Base-by-base conservation (phyloP, 768 basidiomycete genomes). In the Mycena latifolia region DNA sequence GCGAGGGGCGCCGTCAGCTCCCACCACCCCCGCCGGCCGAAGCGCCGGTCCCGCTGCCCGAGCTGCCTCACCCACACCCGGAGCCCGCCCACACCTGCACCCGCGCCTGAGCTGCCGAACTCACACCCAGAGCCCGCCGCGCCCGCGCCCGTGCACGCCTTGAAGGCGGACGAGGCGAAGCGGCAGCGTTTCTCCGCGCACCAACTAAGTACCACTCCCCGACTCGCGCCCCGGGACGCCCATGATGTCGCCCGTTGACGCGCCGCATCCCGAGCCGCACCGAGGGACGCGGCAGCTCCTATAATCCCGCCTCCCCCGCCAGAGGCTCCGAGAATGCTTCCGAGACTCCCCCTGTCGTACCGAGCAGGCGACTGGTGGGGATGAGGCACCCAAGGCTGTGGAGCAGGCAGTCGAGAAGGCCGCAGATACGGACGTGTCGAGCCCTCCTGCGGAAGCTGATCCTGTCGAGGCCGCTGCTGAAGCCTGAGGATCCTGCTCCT, bases 171-270 rank as follows among this genome's bases (percentile, higher is more conserved):
- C 14, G 53, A 51, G 10, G 61, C 46, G 8, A 60, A 50, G 33
- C 55, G 41, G 29, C 66, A 70, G 58, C 65, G 69, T n/a, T 50
- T 70, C 22, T 66, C 79, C 6, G 84, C 81, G 12, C 74, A 77
- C 29, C 79, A n/a, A n/a, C n/a, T n/a, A 61, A 70, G 71, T 79
- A 46, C 84, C 78, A 50, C 77, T 82, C 5, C 82, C 84, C 3
- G 81, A 82, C 7, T 84, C 85, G 9, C 80, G 82, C 10, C 81
- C 87, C 4, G 76, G 71, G 17, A 80, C 85, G 35, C 76, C 83
- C 55, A 72, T 75, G 15, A 71, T 69, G 45, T 74, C n/a, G n/a
- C n/a, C 79, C 4, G 78, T 31, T 72, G n/a, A n/a, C n/a, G n/a
- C n/a, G n/a, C n/a, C n/a, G n/a, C n/a, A n/a, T n/a, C n/a, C n/a